Evolutionary conservation across 2,329 filamentous ascomycete genomes (phyloP), one percentile per base, ranked within the genome.

Genomic region (Fusarium redolens): DNA sequence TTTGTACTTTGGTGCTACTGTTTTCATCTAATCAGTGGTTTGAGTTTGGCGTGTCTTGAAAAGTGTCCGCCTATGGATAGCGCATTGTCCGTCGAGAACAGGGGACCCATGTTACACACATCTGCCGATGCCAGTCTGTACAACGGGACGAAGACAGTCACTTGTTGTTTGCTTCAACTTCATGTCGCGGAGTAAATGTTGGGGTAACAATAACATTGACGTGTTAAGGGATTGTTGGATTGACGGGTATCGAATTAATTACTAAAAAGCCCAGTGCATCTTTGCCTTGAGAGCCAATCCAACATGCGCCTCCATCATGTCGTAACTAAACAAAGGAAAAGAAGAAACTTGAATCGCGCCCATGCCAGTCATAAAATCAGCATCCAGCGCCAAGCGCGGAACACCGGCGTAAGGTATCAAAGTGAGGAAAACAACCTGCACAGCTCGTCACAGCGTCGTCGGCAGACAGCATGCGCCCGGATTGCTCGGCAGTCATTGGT

Each of bases 211-310:
- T 18, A 31, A 15, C 5, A 52, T n/a, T 31, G 57, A 72, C 45
- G 50, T 60, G 57, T 51, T 48, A 63, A 61, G 56, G 64, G 66
- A 66, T 59, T 72, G 69, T 77, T 77, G 75, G 75, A 77, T 77
- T 77, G 75, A 77, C 65, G 75, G 75, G 75, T 77, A 77, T 77
- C 75, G 75, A 76, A 74, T 73, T 75, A 76, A 77, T 75, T 69
- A 77, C 69, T 77, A 76, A 77, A 72, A 77, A 74, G 73, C 71
- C 69, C 75, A 76, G 41, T 73, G 71, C 69, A 59, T 67, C 65
- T 65, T 75, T 70, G 75, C 75, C 64, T 72, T 77, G 63, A 68
- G 63, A 72, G 73, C 67, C 73, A 73, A 76, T 67, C 73, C 75
- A 76, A 66, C 64, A 71, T 69, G 55, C 73, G 50, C 69, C 75